Evolutionary conservation across 345 rosid species (phyloP).

Genomic region (Arabidopsis thaliana): TAIR10.1 NC_003071.7:8826501-8827000

Average conservation of each 20-base stretch:
- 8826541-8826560: slow-evolving; percentile 88
- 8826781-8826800: neutral
- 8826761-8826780: slow-evolving; percentile 33
- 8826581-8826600: slow-evolving; percentile 92
- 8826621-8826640: slow-evolving; percentile 8
- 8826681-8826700: slow-evolving; percentile 88
- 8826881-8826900: slow-evolving; percentile 59
- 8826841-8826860: slow-evolving; percentile 5
- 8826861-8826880: slow-evolving; percentile 93
- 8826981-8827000: neutral
- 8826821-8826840: slow-evolving; percentile 8
- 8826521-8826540: slow-evolving; percentile 10
- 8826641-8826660: slow-evolving; percentile 22
- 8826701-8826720: slow-evolving; percentile 87
- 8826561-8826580: slow-evolving; percentile 68
- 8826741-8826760: slow-evolving; percentile 88
- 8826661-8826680: slow-evolving; percentile 67
- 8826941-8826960: slow-evolving; percentile 19
- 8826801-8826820: slow-evolving; percentile 3
- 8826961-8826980: neutral
- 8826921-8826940: slow-evolving; percentile 11
- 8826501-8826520: neutral
- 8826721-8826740: slow-evolving; percentile 89
- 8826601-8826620: slow-evolving; percentile 7
- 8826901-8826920: slow-evolving; percentile 55